A percentile compares a stretch with the other conserved stretches of the same genome.
phyloP scores from a whole-genome alignment of 306 rosid genomes.

The Trifolium pratense region DNA sequence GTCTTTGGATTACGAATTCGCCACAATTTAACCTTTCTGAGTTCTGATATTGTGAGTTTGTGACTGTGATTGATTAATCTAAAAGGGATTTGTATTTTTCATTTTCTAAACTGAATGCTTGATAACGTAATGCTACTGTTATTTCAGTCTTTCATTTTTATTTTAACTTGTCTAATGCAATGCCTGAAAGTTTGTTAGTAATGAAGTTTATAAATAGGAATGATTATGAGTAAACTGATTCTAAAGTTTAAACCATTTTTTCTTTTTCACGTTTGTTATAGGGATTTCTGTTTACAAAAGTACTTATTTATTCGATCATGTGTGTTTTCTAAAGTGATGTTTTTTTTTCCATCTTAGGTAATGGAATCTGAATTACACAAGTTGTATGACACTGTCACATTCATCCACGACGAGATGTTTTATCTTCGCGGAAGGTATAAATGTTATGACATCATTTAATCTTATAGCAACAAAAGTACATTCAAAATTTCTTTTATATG shows the following conservation, averaged over 20 bases:
- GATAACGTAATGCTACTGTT: conserved; percentile 1
- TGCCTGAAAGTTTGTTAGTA: conserved; percentile 3
- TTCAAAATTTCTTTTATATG: not conserved
- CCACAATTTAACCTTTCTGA: not conserved
- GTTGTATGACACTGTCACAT: conserved; percentile 57
- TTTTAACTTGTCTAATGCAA: conserved; percentile 39
- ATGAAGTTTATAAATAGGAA: conserved; percentile 11
- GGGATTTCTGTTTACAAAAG: conserved; percentile 11
- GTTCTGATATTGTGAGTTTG: not conserved
- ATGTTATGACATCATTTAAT: conserved; percentile 2
- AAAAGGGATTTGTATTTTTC: conserved; percentile 4
- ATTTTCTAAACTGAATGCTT: conserved; percentile 9
- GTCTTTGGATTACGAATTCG: not conserved
- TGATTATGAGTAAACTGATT: conserved; percentile 53
- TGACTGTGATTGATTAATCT: not conserved
- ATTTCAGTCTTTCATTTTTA: not conserved
- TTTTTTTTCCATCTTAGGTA: conserved; percentile 50
- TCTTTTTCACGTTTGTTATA: not conserved
- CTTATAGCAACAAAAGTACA: conserved; percentile 1
- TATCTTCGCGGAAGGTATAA: conserved; percentile 87
- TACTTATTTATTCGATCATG: conserved; percentile 47
- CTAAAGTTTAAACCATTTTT: not conserved
- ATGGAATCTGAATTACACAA: conserved; percentile 81
- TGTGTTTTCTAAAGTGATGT: conserved; percentile 33
- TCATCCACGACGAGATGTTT: conserved; percentile 92